Evolutionary conservation across 768 basidiomycete genomes (phyloP), one percentile per base, ranked within the genome.

Genomic region (Rhodotorula kratochvilovae): DNA sequence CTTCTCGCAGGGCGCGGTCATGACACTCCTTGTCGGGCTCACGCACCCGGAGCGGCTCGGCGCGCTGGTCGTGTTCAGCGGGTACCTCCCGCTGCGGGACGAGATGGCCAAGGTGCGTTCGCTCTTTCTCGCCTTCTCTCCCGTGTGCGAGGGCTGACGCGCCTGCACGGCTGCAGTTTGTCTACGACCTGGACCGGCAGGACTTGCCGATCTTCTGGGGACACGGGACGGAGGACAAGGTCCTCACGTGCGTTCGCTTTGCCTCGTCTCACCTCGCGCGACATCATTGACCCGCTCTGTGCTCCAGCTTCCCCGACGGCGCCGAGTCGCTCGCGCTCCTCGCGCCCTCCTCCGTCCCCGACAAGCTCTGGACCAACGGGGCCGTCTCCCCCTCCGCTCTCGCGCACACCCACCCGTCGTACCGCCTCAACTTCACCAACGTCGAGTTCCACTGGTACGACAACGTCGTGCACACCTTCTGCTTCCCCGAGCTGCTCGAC

Each of bases 131-230:
- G 2, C 2, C 23, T 16, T 27, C 17, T 31, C 5, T 1, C 2
- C 21, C n/a, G 13, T 23, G 19, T 2, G 29, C 19, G 4, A 6
- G n/a, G 12, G 5, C 39, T 60, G 27, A 45, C 31, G 2, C 1
- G 13, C 25, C 8, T 6, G 0, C 10, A 13, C 7, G 15, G 6
- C 29, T 8, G 4, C 53, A 74, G 69, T 62, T 70, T 63, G 33
- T 58, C 2, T 27, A 54, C 12, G 73, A 74, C 31, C 66, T 74
- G 21, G 46, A 65, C 13, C 62, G 73, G 0, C 21, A 10, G 5
- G 57, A 67, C n/a, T 21, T 74, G 8, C 73, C 73, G 0, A 31
- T 74, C n/a, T 74, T 59, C 15, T 70, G 68, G 73, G 73, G 66
- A 0, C 73, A 74, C 46, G 73, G 73, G 48, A 25, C 31, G 31